These are phyloP conservation scores for Fusarium domesticum DNA, from an alignment of 2,329 filamentous ascomycete species.

Conservation along the genomic window DNA sequence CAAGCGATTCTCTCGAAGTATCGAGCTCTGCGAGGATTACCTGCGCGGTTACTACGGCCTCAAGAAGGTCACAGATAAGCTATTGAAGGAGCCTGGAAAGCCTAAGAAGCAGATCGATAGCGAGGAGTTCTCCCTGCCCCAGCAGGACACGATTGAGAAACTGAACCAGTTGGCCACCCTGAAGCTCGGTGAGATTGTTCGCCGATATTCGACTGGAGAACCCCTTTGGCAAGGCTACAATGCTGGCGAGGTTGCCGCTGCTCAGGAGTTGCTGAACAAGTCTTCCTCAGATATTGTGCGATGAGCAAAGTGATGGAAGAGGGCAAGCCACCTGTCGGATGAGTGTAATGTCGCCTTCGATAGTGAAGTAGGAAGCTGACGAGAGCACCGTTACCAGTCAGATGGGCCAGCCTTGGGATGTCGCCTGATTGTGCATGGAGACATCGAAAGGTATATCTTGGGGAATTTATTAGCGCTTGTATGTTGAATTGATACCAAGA, in stretches of 20 bases:
- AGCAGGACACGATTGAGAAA: slow-evolving; percentile 57
- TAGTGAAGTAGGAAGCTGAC: no score
- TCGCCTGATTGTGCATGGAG: no score
- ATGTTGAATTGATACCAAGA: no score
- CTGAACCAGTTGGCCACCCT: slow-evolving; percentile 70
- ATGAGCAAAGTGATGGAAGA: slow-evolving; percentile 30
- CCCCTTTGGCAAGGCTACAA: slow-evolving; percentile 71
- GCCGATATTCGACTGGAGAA: slow-evolving; percentile 58
- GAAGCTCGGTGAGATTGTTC: slow-evolving; percentile 74
- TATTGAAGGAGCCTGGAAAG: slow-evolving; percentile 46
- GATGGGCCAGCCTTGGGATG: no score
- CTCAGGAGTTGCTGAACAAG: slow-evolving; percentile 61
- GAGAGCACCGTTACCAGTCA: no score
- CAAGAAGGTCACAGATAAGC: slow-evolving; percentile 59
- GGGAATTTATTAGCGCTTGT: no score
- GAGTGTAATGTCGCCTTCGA: neutral
- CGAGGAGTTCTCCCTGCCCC: slow-evolving; percentile 54
- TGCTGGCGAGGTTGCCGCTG: slow-evolving; percentile 67
- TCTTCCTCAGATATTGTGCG: slow-evolving; percentile 45
- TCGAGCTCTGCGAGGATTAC: slow-evolving; percentile 93
- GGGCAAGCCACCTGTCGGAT: slow-evolving; percentile 9
- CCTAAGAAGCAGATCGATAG: slow-evolving; percentile 45
- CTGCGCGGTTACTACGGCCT: slow-evolving; percentile 89
- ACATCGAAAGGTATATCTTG: no score
- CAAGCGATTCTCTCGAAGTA: slow-evolving; percentile 82